Evolutionary conservation across 306 rosid genomes (phyloP), one percentile per base, ranked within the genome.

Genomic region (Vigna trinervia): DNA sequence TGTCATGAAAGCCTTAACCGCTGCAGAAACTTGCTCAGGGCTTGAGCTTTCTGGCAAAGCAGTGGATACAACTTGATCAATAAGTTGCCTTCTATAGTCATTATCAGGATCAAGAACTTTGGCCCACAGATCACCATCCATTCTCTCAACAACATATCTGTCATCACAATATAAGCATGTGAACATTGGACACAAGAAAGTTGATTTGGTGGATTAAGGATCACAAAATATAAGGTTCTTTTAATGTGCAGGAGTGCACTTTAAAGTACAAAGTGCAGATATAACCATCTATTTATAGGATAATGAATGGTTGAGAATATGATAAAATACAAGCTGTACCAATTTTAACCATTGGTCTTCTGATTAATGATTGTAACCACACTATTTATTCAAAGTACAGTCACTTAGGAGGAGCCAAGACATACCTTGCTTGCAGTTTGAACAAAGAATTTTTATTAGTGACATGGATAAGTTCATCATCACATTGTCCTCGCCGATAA

Each of bases 31-130:
- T 82, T 96, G 99, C 81, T 96, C 99, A 1, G 99, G 99, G 84
- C 98, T 96, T 86, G 94, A 93, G 91, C 98, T 96, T 87, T 96
- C 99, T 5, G 99, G 99, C 89, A 96, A 84, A 82, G 99, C 99
- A 32, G 99, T 96, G 75, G 99, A 93, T 68, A 96, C 98, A 83
- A 96, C 99, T 86, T 96, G 99, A 88, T 92, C 99, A 28, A 96
- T 96, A 71, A 96, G 96, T 83, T 96, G 99, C 86, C 98, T 92
- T 84, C 99, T 91, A 69, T 71, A 93, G 6, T 65, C 96, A 89
- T 96, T 96, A 15, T 96, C 98, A 74, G 99, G 98, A 61, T 71
- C 80, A 80, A 96, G 99, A 85, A 86, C 99, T 46, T 88, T 87
- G 73, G 89, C 98, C 99, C 99, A 96, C 48, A 96, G 90, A 78